Evolutionary conservation across 2,329 filamentous ascomycete species (phyloP).

Genomic region (Hymenoscyphus salicellus): DNA sequence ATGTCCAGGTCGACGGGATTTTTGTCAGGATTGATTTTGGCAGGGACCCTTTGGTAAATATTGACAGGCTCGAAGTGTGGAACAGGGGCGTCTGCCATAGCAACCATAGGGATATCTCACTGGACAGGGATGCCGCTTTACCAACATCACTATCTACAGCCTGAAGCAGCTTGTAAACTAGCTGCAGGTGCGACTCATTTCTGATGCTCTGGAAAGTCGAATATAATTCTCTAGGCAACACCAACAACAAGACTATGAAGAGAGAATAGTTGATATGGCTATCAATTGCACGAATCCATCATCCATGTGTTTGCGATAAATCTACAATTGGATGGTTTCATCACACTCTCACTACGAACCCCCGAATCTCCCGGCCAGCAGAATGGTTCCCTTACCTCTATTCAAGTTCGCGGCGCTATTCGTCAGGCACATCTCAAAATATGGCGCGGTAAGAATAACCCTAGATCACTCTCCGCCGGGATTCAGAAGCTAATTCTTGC

Average conservation of each 20-base stretch:
- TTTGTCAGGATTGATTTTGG: constrained; percentile 1
- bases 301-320: constrained; percentile 9
- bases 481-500: constrained; percentile 15
- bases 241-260: neutral
- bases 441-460: constrained; percentile 57
- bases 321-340: neutral
- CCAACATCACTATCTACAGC: neutral
- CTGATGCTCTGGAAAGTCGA: neutral
- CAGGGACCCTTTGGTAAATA: constrained; percentile 5
- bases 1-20: neutral
- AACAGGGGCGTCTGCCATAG: constrained; percentile 2
- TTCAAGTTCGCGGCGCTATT: constrained; percentile 66
- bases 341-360: neutral
- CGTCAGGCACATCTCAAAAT: constrained; percentile 65
- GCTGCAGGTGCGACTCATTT: neutral
- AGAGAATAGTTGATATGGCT: neutral
- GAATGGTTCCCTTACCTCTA: constrained; percentile 63
- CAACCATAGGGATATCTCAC: constrained; percentile 4
- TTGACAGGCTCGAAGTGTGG: neutral
- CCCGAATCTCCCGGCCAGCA: constrained; percentile 11
- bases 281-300: neutral
- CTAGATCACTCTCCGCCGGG: neutral
- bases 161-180: neutral
- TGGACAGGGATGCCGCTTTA: neutral
- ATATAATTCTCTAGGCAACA: neutral